Evolutionary conservation across 176 grass and related monocot genomes (phyloP), one percentile per base, ranked within the genome.

Genomic region (Carex pumila): DNA sequence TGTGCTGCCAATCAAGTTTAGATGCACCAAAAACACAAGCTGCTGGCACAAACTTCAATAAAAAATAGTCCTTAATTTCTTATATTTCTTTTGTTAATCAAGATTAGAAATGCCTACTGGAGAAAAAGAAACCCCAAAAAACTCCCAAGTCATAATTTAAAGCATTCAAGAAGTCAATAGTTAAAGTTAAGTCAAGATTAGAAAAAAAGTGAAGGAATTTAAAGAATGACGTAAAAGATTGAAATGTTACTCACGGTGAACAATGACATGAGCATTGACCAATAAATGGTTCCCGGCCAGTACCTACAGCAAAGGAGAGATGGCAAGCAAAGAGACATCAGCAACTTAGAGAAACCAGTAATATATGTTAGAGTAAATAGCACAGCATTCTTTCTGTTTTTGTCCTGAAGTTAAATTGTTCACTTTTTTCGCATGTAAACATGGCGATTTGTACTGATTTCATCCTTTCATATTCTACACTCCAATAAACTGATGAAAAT

Each of bases 181-280:
- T 17, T 11, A 30, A 30, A 25, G 25, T 25, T 25, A 43, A 50
- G 29, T 74, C 11, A 86, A 22, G 12, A 53, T 79, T 66, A 49
- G 25, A 25, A 25, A 50, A 50, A 50, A 50, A 50, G 47, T 50
- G 1, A 50, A 50, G 11, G 10, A 50, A 50, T 9, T 50, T 50
- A 11, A 50, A 50, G 47, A 50, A 50, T 50, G 47, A 50, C 47
- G 4, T 34, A 68, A 41, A n/a, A 2, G 1, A 86, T 75, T 39
- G 15, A 10, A 47, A 84, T 36, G 76, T 21, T 14, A 87, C 90
- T 90, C 87, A 98, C 92, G 0, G 92, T 95, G 85, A 98, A 90
- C 10, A 98, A 78, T 14, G 88, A 98, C 92, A 98, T 95, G 63
- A 90, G 88, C 78, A 87, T 65, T 22, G 91, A 99, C 96, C 97